Evolutionary conservation across 331 rosid genomes (phyloP).

Genomic region (Ulmus americana): DNA sequence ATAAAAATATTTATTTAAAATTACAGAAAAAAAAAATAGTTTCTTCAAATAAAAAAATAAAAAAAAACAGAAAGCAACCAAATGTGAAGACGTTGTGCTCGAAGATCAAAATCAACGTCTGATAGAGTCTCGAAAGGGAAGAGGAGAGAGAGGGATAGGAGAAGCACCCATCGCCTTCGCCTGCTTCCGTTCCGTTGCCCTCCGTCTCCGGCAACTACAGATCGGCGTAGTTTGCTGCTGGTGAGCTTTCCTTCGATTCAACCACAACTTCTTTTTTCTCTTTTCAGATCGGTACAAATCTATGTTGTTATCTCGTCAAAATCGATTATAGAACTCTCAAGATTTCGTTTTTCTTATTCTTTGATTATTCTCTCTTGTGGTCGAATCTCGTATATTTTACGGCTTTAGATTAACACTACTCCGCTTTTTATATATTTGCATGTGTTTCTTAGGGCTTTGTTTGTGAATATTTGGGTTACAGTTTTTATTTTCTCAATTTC

Average conservation of each 20-base stretch:
- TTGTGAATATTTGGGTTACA: neutral
- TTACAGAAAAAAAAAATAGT: neutral
- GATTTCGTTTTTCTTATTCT: neutral
- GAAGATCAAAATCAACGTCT: constrained; percentile 1
- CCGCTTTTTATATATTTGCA: neutral
- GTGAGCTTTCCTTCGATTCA: neutral
- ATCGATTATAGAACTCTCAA: neutral
- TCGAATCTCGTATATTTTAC: neutral
- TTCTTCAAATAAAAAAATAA: no score
- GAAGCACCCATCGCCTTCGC: neutral
- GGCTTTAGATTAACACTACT: neutral
- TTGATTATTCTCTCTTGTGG: neutral
- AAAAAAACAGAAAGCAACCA: neutral
- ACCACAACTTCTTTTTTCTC: neutral
- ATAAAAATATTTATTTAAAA: no score
- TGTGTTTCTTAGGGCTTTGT: neutral
- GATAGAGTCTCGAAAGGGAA: neutral
- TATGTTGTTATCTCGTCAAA: neutral
- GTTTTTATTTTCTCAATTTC: neutral
- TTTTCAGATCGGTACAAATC: neutral
- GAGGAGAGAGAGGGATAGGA: neutral
- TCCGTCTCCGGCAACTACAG: neutral
- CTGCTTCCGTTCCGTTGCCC: neutral
- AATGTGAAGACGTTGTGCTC: neutral
- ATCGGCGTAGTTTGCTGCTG: neutral